Base-by-base conservation (phyloP, 2,329 filamentous ascomycete species). In the Colletotrichum sp. region DNA sequence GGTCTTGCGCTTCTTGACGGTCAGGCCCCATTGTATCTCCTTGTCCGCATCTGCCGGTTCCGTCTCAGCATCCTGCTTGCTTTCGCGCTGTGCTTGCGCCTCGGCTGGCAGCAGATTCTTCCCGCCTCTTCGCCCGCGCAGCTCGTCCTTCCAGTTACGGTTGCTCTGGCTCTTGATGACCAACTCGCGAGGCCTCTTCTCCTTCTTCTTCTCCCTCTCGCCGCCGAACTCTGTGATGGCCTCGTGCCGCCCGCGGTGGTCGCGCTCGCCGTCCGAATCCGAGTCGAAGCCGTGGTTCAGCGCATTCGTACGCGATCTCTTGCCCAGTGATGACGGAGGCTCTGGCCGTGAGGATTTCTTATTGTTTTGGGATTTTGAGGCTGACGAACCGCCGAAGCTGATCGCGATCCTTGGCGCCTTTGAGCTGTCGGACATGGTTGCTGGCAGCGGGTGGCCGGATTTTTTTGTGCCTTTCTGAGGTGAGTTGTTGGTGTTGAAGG, bases 91-190 rank as follows among this genome's bases (percentile, higher is more conserved):
- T 77, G 87, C 87, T 77, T 89, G 88, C 55, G 90, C 90, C 77
- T 90, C 90, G 8, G 76, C 60, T n/a, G 91, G 92, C n/a, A 93
- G 85, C 16, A 90, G 82, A 81, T 91, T 92, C 83, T 88, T 92
- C 30, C 64, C 69, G 78, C 89, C 85, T 49, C 82, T 81, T 77
- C 85, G 84, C 76, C 88, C 88, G 77, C 86, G 87, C 77, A 86
- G 84, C 73, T 92, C 90, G 74, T 88, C 87, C 79, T 89, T 88
- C 92, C 92, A 93, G 84, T 94, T 90, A 69, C 89, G 87, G 83
- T 94, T 94, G 78, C 86, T 84, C 79, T 90, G 87, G 52, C 85
- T 85, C 34, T 88, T 85, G 78, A 95, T 95, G 21, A 94, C 86
- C 60, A 92, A 86, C 9, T 88, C 79, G 76, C 82, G 84, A 76